These are phyloP conservation scores for Liquidambar formosana DNA, from an alignment of 164 flowering plant species.

Conservation along the genomic window DNA sequence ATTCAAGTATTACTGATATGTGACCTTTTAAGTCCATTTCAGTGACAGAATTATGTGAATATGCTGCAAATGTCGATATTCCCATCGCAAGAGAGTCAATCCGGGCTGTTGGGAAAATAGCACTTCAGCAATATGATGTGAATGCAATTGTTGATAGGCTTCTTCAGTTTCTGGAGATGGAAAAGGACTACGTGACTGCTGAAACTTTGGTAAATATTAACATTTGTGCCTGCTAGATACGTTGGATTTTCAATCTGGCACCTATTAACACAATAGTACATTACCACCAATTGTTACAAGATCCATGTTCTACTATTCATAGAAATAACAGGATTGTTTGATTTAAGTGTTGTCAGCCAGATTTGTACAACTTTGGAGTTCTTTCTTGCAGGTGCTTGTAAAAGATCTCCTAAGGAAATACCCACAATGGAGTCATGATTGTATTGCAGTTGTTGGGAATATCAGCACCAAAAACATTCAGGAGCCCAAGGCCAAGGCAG, in stretches of 20 bases:
- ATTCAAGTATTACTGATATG: slow-evolving; percentile 18
- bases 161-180: slow-evolving; percentile 99
- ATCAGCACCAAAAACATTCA: slow-evolving; percentile 94
- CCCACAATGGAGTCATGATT: slow-evolving; percentile 99
- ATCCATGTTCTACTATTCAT: neutral
- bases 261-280: neutral
- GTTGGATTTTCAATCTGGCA: neutral
- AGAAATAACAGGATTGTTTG: neutral
- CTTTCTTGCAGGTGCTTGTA: slow-evolving; percentile 72
- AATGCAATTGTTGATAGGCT: slow-evolving; percentile 99
- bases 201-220: slow-evolving; percentile 72
- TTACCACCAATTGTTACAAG: neutral
- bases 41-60: slow-evolving; percentile 99
- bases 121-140: slow-evolving; percentile 98
- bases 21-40: slow-evolving; percentile 39
- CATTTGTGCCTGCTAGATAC: slow-evolving; percentile 6
- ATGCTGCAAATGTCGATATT: slow-evolving; percentile 97
- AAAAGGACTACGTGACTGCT: slow-evolving; percentile 97
- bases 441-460: slow-evolving; percentile 98
- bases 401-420: slow-evolving; percentile 96
- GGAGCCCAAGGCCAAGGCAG: slow-evolving; percentile 96
- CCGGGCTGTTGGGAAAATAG: slow-evolving; percentile 98
- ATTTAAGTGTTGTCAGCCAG: neutral
- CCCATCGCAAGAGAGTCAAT: slow-evolving; percentile 98
- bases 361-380: slow-evolving; percentile 9